phyloP scores from a whole-genome alignment of 805 yeast species.

The Yarrowia keelungensis region DNA sequence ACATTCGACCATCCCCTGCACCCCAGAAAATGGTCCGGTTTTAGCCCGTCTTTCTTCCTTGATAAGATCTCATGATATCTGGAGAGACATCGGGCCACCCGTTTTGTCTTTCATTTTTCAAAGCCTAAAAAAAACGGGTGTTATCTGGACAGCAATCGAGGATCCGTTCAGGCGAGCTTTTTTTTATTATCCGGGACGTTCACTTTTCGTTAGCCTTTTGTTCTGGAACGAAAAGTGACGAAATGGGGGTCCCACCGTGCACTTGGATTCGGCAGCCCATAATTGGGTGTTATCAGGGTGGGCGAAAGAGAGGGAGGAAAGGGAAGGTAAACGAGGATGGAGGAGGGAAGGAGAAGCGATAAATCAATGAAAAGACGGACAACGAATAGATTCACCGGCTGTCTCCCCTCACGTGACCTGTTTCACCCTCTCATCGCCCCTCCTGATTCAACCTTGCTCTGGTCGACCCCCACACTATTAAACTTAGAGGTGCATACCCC shows the following conservation, averaged over 20 bases:
- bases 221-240: too few species aligned
- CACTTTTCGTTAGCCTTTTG: not conserved
- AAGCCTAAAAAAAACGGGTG: not conserved
- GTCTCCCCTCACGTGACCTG: not conserved
- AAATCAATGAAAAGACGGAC: too few species aligned
- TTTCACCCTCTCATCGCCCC: not conserved
- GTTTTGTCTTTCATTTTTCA: not conserved
- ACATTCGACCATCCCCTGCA: too few species aligned
- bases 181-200: not conserved
- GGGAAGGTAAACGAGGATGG: not conserved
- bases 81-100: not conserved
- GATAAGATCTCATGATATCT: too few species aligned
- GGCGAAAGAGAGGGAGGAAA: not conserved
- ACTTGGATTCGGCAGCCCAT: not conserved
- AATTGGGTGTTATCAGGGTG: conserved; percentile 7
- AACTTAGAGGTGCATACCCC: conserved; percentile 23
- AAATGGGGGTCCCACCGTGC: too few species aligned
- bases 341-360: too few species aligned
- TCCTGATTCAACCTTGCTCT: conserved; percentile 5
- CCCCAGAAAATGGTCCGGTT: too few species aligned
- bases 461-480: conserved; percentile 25
- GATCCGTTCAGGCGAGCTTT: not conserved
- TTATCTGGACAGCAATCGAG: conserved; percentile 10
- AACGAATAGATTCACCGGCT: too few species aligned
- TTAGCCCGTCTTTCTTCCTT: too few species aligned